Percentiles rank a stretch among this genome's conserved stretches.
phyloP scores from a whole-genome alignment of 179 eudicot species.

The Silene noctiflora region DNA sequence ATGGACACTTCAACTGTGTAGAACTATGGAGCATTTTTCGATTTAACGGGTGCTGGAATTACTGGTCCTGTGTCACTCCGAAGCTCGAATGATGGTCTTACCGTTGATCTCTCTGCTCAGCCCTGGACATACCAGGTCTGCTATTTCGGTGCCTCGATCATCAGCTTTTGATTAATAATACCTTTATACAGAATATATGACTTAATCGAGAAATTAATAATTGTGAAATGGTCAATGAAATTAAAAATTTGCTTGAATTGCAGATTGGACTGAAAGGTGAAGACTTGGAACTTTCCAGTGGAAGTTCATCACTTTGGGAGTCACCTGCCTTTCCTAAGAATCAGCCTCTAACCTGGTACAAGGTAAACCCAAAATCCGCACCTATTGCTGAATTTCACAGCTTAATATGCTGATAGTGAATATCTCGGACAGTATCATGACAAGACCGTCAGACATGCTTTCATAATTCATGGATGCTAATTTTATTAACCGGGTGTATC shows the following conservation, averaged over 20 bases:
- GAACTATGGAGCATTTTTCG: slow-evolving; percentile 93
- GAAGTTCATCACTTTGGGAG: slow-evolving; percentile 62
- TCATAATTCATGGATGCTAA: background rate
- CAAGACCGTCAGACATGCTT: background rate
- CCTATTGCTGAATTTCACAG: background rate
- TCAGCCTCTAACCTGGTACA: slow-evolving; percentile 87
- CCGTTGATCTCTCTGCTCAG: slow-evolving; percentile 62
- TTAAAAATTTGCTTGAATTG: background rate
- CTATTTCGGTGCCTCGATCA: background rate
- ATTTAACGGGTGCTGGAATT: slow-evolving; percentile 64
- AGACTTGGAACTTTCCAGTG: slow-evolving; percentile 53
- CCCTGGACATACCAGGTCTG: slow-evolving; percentile 89
- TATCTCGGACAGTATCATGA: too few species aligned
- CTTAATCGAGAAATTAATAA: background rate
- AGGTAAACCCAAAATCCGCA: slow-evolving; percentile 43
- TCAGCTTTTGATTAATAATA: too few species aligned
- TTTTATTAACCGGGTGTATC: slow-evolving; percentile 12
- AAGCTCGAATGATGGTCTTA: slow-evolving; percentile 44
- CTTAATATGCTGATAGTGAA: too few species aligned
- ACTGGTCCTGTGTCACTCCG: slow-evolving; percentile 69
- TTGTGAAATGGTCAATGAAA: background rate
- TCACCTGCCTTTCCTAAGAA: slow-evolving; percentile 59
- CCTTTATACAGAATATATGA: background rate
- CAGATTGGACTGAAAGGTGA: slow-evolving; percentile 90
- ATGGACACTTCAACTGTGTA: slow-evolving; percentile 21